Percentiles rank a stretch among this genome's conserved stretches.
Evolutionary conservation across 129 eudicot genomes (phyloP).

Genomic region (Flaveria linearis): DNA sequence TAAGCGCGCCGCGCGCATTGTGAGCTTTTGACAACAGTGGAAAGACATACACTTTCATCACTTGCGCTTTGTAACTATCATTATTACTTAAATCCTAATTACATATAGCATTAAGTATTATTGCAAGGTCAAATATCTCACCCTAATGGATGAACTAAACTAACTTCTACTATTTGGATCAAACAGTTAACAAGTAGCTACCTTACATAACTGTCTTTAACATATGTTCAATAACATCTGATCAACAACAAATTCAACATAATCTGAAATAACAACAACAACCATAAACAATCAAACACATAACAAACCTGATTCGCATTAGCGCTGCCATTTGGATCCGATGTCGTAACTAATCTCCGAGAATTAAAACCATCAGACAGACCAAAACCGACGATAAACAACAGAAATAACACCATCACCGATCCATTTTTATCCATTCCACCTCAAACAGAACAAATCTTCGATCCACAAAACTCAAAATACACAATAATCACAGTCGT

Average conservation of each 20-base stretch:
- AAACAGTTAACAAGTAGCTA: constrained; percentile 22
- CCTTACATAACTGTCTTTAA: background rate
- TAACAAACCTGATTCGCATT: constrained; percentile 31
- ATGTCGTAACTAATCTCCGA: constrained; percentile 14
- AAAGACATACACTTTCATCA: no score
- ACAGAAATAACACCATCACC: constrained; percentile 19
- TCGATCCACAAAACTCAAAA: constrained; percentile 22
- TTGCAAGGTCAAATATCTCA: background rate
- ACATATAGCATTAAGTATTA: background rate
- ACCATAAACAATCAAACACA: constrained; percentile 8
- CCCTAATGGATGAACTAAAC: constrained; percentile 5
- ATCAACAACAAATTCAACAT: background rate
- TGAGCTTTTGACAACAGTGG: background rate
- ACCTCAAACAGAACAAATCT: constrained; percentile 10
- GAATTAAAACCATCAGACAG: constrained; percentile 21
- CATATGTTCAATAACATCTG: background rate
- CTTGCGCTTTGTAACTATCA: no score
- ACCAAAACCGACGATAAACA: constrained; percentile 12
- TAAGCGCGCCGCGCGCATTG: no score
- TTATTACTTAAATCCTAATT: background rate
- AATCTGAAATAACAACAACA: background rate
- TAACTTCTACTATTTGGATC: background rate
- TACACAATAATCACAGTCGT: background rate
- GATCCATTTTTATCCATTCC: constrained; percentile 34
- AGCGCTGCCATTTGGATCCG: constrained; percentile 15